Base-by-base conservation (phyloP, 495 filamentous ascomycete genomes). In the Aspergillus steynii region DNA sequence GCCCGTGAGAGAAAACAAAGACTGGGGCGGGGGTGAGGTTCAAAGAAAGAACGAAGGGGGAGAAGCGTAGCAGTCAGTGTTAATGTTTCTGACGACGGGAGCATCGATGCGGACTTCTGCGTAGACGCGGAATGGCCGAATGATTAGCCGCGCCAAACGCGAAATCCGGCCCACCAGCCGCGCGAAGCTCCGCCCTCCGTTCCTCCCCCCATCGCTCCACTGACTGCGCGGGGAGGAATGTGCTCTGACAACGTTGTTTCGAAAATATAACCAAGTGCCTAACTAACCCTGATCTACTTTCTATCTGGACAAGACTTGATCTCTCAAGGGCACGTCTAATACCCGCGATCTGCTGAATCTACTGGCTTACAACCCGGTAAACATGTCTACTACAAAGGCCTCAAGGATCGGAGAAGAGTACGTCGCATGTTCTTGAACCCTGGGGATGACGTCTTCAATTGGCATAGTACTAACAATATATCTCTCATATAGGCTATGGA, bases 391-490 rank as follows among this genome's bases (percentile, higher is more conserved):
- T 45, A 77, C 73, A 12, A 97, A 97, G 82, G 91, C 92, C 64
- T 90, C 91, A 61, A 89, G 95, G 65, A 83, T 97, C 72, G 95
- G 95, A 71, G 95, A 99, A 88, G 96, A 99, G 95, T 98, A 85
- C 82, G 93, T 82, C 53, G 53, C 63, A 48, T 56, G 62, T 57
- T 55, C 29, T 50, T 46, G 48, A 49, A 37, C 50, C 37, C 52
- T 61, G 7, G 52, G 2, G 25, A 12, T 42, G 48, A 46, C 42
- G n/a, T 64, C 62, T 15, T 31, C 25, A 46, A 47, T 15, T 42
- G 37, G 7, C 9, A 15, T 12, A 42, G 37, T 42, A 58, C 74
- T 69, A 71, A 78, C 67, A 58, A 50, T 68, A 68, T 60, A 58
- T 54, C 29, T 71, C 49, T 58, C 8, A 14, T 50, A 61, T 68